Evolutionary conservation across 306 rosid genomes (phyloP).

Genomic region (Alnus rubra): DNA sequence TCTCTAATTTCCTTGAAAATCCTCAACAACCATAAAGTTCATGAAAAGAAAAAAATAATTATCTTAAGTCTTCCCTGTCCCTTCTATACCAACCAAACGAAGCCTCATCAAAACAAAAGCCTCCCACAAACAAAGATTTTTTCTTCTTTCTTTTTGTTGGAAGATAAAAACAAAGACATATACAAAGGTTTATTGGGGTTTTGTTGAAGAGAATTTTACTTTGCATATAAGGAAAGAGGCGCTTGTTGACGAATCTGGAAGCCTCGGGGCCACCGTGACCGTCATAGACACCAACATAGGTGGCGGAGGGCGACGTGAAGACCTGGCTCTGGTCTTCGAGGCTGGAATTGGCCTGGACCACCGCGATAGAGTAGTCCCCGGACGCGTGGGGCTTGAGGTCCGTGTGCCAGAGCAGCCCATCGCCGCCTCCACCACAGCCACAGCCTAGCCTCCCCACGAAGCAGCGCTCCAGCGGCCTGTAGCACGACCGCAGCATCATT

Average conservation of each 20-base stretch:
- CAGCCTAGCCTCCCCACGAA: constrained; percentile 37
- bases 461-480: constrained; percentile 56
- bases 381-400: constrained; percentile 85
- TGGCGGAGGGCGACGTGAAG: constrained; percentile 75
- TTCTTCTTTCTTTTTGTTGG: neutral
- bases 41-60: neutral
- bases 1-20: neutral
- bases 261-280: constrained; percentile 99
- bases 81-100: neutral
- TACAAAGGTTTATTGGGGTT: neutral
- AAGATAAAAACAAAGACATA: neutral
- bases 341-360: constrained; percentile 81
- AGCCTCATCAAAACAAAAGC: neutral
- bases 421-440: constrained; percentile 33
- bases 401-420: constrained; percentile 79
- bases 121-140: neutral
- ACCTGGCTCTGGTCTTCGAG: constrained; percentile 98
- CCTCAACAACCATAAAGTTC: neutral
- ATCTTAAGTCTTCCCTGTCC: neutral
- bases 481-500: constrained; percentile 58
- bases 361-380: constrained; percentile 95
- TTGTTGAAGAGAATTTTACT: constrained; percentile 38
- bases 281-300: constrained; percentile 85
- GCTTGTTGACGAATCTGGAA: constrained; percentile 80
- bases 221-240: constrained; percentile 65